Evolutionary conservation across 768 basidiomycete species (phyloP).

Genomic region (Amanita rubescens): DNA sequence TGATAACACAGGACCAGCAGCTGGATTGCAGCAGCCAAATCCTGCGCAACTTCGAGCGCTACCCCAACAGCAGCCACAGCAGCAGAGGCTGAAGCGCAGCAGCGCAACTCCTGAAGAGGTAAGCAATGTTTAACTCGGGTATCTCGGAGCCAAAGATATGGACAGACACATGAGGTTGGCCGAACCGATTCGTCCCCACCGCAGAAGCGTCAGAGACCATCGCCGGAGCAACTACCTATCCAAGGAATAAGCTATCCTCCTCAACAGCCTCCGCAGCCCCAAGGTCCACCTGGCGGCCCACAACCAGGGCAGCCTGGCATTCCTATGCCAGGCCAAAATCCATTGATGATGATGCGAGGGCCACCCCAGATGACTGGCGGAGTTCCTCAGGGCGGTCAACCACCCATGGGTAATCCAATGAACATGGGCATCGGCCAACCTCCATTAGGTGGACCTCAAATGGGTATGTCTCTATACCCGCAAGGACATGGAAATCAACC

Average conservation of each 20-base stretch:
- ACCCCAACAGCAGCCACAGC: constrained; percentile 1
- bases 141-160: neutral
- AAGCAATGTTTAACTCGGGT: neutral
- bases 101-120: constrained; percentile 9
- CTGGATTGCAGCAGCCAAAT: constrained; percentile 2
- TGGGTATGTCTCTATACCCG: neutral
- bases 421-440: constrained; percentile 4
- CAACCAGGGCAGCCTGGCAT: constrained; percentile 4
- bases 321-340: constrained; percentile 6
- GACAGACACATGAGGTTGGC: constrained; percentile 1
- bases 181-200: constrained; percentile 9
- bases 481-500: constrained; percentile 7
- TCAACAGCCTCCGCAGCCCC: constrained; percentile 4
- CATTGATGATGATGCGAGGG: constrained; percentile 3
- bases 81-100: constrained; percentile 6
- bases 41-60: constrained; percentile 1
- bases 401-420: constrained; percentile 1
- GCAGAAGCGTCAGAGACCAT: constrained; percentile 8
- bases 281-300: constrained; percentile 3
- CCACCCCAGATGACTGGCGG: neutral
- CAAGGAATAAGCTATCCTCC: neutral
- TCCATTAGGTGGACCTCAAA: constrained; percentile 1
- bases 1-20: constrained; percentile 1
- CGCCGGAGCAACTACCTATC: constrained; percentile 4
- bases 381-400: constrained; percentile 1